Evolutionary conservation across 306 rosid genomes (phyloP).

Genomic region (Quercus robur): DNA sequence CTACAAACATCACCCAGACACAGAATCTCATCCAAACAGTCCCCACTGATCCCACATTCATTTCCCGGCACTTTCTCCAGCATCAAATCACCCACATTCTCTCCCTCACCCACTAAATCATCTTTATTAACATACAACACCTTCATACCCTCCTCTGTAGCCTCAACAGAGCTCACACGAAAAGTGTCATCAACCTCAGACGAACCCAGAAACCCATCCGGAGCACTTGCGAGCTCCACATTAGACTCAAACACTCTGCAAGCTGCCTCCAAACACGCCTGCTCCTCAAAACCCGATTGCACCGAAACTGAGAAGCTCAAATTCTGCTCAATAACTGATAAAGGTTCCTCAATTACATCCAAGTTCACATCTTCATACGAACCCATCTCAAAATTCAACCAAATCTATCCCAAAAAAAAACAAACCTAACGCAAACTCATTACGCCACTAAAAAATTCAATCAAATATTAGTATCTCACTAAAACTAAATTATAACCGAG

Average conservation of each 20-base stretch:
- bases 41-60: conserved; percentile 19
- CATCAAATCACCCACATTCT: conserved; percentile 24
- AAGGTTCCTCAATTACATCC: conserved; percentile 36
- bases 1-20: conserved; percentile 26
- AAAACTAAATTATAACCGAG: conserved; percentile 5
- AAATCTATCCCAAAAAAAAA: conserved; percentile 5
- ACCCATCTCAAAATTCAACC: conserved; percentile 50
- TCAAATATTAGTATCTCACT: conserved; percentile 12
- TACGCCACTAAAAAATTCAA: conserved; percentile 11
- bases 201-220: conserved; percentile 21
- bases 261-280: conserved; percentile 31
- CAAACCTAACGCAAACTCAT: conserved; percentile 31
- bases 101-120: conserved; percentile 32
- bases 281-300: conserved; percentile 47
- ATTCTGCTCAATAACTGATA: conserved; percentile 35
- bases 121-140: conserved; percentile 10
- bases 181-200: conserved; percentile 16
- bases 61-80: conserved; percentile 21
- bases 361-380: conserved; percentile 63
- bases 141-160: conserved; percentile 22
- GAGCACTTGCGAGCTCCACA: conserved; percentile 18
- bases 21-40: conserved; percentile 21
- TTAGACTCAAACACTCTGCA: conserved; percentile 27
- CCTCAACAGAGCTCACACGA: conserved; percentile 28
- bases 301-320: conserved; percentile 36